Evolutionary conservation across 768 basidiomycete species (phyloP), one percentile per base, ranked within the genome.

Genomic region (Pholiota molesta): DNA sequence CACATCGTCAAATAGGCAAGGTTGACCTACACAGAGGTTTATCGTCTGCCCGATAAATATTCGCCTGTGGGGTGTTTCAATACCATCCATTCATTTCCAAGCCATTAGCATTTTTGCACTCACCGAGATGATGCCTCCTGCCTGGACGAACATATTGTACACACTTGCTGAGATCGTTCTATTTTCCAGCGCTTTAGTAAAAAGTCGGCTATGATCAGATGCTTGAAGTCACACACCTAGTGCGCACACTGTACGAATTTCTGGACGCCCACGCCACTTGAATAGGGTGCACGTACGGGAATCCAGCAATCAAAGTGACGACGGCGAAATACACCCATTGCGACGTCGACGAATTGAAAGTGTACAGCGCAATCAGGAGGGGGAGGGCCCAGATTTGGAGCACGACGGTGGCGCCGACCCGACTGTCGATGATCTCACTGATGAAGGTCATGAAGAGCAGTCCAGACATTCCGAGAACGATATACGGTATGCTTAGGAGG

Each of bases 321-420:
- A 86, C 82, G 1, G 75, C 76, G 63, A 73, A 86, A 66, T 83
- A 83, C 2, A 78, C 78, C 86, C 85, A 86, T 67, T 80, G 82
- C 14, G 78, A 81, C 1, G 85, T 83, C 0, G 75, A 39, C n/a
- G 57, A 55, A 62, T 73, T 72, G 68, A 87, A 83, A 7, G 81
- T 81, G 65, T 83, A 81, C 0, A 87, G 73, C 1, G 82, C 82
- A 57, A 87, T 76, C 40, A 90, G 77, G 23, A 87, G 77, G 4
- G 85, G 85, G 4, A 89, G 73, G 3, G 84, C 83, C 87, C 87
- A 90, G 59, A 88, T 47, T 61, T 87, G 81, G 16, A 83, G 75
- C 35, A 85, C 70, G 28, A 87, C 71, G 2, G 83, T 79, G 1
- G 82, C 80, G 19, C 75, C 69, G 21, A 82, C 77, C 3, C 86